Evolutionary conservation across 257 asterid genomes (phyloP).

Genomic region (Solanum pinnatisectum): DNA sequence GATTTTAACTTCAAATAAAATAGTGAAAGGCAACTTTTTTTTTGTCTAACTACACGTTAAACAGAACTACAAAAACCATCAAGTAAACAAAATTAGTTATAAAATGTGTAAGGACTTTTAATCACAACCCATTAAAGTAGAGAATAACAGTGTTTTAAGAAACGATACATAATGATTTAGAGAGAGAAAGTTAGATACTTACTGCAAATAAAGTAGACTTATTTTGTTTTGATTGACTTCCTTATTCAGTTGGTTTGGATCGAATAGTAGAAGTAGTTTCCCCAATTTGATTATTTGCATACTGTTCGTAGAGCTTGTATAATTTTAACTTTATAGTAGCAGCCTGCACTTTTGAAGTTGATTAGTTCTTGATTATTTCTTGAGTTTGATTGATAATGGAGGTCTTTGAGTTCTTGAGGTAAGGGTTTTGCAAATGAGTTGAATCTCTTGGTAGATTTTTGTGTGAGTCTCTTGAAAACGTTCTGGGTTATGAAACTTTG

Average conservation of each 20-base stretch:
- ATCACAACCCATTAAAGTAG: not conserved
- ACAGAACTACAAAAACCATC: too few relatives aligned
- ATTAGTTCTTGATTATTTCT: too few relatives aligned
- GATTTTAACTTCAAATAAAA: too few relatives aligned
- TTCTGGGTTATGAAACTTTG: too few relatives aligned
- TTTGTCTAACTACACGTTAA: not conserved
- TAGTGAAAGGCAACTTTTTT: too few relatives aligned
- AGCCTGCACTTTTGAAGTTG: not conserved
- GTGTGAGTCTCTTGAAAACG: too few relatives aligned
- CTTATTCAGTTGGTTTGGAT: not conserved
- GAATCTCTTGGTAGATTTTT: too few relatives aligned
- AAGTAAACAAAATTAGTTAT: too few relatives aligned
- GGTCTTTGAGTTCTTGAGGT: too few relatives aligned
- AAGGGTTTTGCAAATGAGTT: too few relatives aligned
- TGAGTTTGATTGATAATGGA: too few relatives aligned
- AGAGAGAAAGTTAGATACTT: not conserved
- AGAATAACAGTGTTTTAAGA: not conserved
- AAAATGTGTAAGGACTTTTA: not conserved
- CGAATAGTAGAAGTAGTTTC: not conserved
- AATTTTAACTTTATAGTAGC: not conserved
- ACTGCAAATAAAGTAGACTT: not conserved
- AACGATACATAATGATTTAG: not conserved
- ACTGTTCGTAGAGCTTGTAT: not conserved
- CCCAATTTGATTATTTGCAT: not conserved
- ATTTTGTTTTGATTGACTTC: not conserved